Percentiles rank a stretch among this genome's conserved stretches.
These are phyloP conservation scores for Talaromyces albobiverticillius DNA, from an alignment of 2,329 filamentous ascomycete species.

Conservation along the genomic window DNA sequence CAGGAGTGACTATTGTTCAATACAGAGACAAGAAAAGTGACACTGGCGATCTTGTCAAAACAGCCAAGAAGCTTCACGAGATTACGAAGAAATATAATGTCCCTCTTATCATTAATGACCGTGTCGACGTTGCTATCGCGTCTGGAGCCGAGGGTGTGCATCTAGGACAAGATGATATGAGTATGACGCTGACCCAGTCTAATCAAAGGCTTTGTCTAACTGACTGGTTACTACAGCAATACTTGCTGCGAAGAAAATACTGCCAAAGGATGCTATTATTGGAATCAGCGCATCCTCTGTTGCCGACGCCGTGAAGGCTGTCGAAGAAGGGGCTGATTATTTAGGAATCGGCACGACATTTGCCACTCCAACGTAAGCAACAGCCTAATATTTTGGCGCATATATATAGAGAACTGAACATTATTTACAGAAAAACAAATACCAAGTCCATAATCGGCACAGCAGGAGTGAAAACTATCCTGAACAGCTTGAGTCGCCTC, in stretches of 20 bases:
- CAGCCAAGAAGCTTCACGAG: slow-evolving; percentile 66
- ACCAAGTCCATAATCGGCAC: slow-evolving; percentile 79
- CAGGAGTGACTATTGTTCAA: slow-evolving; percentile 77
- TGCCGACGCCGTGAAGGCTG: slow-evolving; percentile 70
- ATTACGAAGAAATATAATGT: slow-evolving; percentile 67
- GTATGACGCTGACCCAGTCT: slow-evolving; percentile 44
- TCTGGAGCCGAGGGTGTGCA: slow-evolving; percentile 89
- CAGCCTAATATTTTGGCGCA: too few relatives aligned
- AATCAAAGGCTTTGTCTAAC: neutral
- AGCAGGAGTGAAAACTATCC: slow-evolving; percentile 65
- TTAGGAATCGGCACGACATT: slow-evolving; percentile 88
- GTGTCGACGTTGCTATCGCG: slow-evolving; percentile 82
- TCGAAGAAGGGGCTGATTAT: slow-evolving; percentile 78
- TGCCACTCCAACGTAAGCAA: slow-evolving; percentile 71
- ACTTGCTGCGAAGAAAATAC: slow-evolving; percentile 63
- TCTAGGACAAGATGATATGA: slow-evolving; percentile 90
- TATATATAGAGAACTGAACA: neutral
- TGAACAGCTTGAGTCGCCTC: slow-evolving; percentile 56
- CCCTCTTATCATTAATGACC: slow-evolving; percentile 88
- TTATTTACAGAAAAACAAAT: slow-evolving; percentile 68
- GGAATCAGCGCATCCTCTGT: slow-evolving; percentile 79
- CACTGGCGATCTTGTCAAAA: slow-evolving; percentile 68
- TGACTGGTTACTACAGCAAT: neutral
- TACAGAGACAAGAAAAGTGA: slow-evolving; percentile 85
- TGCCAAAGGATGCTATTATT: slow-evolving; percentile 77